Conservation (phyloP, 805 yeast genomes). For the Pichia rugopelliculosa region DNA sequence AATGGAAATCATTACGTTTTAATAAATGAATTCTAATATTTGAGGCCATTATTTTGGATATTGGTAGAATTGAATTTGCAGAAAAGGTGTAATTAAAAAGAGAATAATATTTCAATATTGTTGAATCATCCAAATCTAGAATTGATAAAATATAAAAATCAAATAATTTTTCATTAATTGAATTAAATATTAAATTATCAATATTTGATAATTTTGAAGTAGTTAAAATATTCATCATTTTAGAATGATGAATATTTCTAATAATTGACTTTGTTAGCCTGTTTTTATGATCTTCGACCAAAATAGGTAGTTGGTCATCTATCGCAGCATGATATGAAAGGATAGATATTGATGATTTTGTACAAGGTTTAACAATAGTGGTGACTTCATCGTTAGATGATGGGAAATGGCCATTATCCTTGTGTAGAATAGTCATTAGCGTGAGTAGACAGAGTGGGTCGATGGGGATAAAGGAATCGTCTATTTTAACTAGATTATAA, state of each 20-base stretch:
- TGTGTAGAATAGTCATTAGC: neutral
- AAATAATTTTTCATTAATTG: slow-evolving; percentile 41
- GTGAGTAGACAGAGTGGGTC: neutral
- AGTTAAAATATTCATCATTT: slow-evolving; percentile 31
- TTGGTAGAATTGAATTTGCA: neutral
- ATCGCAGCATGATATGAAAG: slow-evolving; percentile 44
- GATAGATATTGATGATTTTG: slow-evolving; percentile 27
- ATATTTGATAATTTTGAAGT: slow-evolving; percentile 26
- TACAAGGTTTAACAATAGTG: neutral
- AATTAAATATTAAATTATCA: slow-evolving; percentile 31
- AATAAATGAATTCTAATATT: neutral
- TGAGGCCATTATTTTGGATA: neutral
- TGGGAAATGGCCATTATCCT: neutral
- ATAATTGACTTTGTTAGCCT: slow-evolving; percentile 24
- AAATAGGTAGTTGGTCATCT: slow-evolving; percentile 45
- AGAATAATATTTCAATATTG: slow-evolving; percentile 7
- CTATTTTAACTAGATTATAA: slow-evolving; percentile 31
- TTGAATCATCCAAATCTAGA: slow-evolving; percentile 5
- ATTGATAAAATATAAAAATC: slow-evolving; percentile 35
- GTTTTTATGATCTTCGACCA: slow-evolving; percentile 41
- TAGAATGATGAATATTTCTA: slow-evolving; percentile 32
- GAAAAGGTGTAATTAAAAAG: neutral
- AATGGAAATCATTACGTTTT: slow-evolving; percentile 13
- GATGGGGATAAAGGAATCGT: neutral
- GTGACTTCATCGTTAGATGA: neutral